phyloP scores from a whole-genome alignment of 1,139 yeast species.

The Geotrichum citri-aurantii region DNA sequence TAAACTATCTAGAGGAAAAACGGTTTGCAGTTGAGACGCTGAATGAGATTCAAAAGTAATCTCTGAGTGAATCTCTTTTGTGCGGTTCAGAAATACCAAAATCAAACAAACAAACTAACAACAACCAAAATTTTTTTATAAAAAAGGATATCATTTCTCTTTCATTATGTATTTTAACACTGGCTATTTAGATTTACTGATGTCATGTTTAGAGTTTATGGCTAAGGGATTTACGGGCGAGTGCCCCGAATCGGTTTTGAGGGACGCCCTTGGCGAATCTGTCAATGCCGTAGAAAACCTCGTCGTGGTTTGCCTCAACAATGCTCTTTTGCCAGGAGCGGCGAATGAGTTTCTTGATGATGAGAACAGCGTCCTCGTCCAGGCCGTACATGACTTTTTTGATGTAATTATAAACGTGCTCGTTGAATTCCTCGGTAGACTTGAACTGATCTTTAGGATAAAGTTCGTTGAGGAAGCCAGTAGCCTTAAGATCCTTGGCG shows the following conservation, averaged over 20 bases:
- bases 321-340: slow-evolving; percentile 39
- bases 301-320: slow-evolving; percentile 53
- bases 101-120: background rate
- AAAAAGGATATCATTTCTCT: too few relatives aligned
- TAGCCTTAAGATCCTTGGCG: slow-evolving; percentile 51
- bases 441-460: slow-evolving; percentile 43
- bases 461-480: slow-evolving; percentile 60
- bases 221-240: slow-evolving; percentile 51
- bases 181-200: background rate
- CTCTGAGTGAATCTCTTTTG: background rate
- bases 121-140: too few relatives aligned
- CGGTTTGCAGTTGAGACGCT: slow-evolving; percentile 25
- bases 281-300: slow-evolving; percentile 60
- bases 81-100: too few relatives aligned
- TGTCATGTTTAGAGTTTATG: slow-evolving; percentile 47
- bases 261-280: slow-evolving; percentile 74
- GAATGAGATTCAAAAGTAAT: slow-evolving; percentile 8
- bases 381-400: slow-evolving; percentile 39
- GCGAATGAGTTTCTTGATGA: slow-evolving; percentile 52
- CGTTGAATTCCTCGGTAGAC: slow-evolving; percentile 57
- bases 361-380: slow-evolving; percentile 53
- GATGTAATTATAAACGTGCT: slow-evolving; percentile 44
- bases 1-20: slow-evolving; percentile 27
- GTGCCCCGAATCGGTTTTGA: slow-evolving; percentile 56
- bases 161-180: too few relatives aligned